phyloP scores from a whole-genome alignment of 805 yeast species.

The Kurtzmaniella fragi region DNA sequence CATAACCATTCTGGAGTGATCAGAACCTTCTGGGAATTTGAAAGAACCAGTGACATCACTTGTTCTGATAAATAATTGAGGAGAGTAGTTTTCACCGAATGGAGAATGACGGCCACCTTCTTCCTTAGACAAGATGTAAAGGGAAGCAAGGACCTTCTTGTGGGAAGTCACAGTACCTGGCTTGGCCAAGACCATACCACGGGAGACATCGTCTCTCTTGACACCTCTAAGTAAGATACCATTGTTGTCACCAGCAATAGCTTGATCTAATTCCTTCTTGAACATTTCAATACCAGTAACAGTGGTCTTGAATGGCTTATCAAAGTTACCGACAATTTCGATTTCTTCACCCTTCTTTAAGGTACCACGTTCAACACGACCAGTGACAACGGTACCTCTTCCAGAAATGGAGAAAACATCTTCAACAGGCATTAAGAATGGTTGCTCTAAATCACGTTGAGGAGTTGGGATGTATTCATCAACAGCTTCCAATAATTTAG shows the following conservation, averaged over 20 bases:
- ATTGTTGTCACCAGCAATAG: slow-evolving; percentile 99
- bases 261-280: slow-evolving; percentile 96
- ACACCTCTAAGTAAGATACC: slow-evolving; percentile 97
- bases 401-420: slow-evolving; percentile 97
- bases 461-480: slow-evolving; percentile 97
- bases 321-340: slow-evolving; percentile 91
- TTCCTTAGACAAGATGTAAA: slow-evolving; percentile 89
- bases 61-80: slow-evolving; percentile 95
- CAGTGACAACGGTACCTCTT: slow-evolving; percentile 99
- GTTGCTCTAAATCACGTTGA: slow-evolving; percentile 89
- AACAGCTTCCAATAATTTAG: slow-evolving; percentile 82
- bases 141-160: slow-evolving; percentile 88
- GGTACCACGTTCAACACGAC: slow-evolving; percentile 98
- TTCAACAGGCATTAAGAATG: slow-evolving; percentile 96
- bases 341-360: slow-evolving; percentile 98
- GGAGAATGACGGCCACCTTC: slow-evolving; percentile 99
- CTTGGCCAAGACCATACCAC: slow-evolving; percentile 97
- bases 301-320: slow-evolving; percentile 82
- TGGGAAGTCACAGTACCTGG: slow-evolving; percentile 90
- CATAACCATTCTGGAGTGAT: slow-evolving; percentile 80
- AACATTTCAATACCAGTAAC: slow-evolving; percentile 99
- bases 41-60: slow-evolving; percentile 90
- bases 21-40: slow-evolving; percentile 75
- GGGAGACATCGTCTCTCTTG: slow-evolving; percentile 91
- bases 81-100: slow-evolving; percentile 95